A percentile compares a stretch with the other conserved stretches of the same genome.
Conservation (phyloP, 768 basidiomycete species). For the Cystofilobasidium bisporidii region DNA sequence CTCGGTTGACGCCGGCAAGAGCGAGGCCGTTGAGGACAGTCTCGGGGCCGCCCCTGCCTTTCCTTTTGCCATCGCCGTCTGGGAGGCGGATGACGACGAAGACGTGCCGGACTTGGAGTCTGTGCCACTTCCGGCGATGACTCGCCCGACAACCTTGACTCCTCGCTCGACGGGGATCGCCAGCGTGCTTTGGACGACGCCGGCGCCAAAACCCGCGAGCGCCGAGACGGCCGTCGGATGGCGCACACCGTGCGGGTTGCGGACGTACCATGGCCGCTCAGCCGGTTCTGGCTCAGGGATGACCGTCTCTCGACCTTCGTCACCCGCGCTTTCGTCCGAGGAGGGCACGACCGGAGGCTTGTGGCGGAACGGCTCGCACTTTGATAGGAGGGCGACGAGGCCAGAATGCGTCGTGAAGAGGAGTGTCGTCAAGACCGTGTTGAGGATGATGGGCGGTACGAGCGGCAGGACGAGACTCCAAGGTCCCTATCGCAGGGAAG, state of each 20-base stretch:
- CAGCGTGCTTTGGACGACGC: constrained; percentile 18
- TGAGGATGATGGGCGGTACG: constrained; percentile 24
- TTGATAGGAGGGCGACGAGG: constrained; percentile 3
- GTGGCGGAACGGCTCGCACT: constrained; percentile 6
- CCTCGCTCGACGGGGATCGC: constrained; percentile 14
- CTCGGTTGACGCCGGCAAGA: too few species aligned
- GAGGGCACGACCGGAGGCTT: background rate
- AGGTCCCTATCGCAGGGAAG: background rate
- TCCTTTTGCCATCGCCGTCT: too few species aligned
- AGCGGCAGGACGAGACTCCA: constrained; percentile 23
- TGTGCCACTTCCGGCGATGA: constrained; percentile 23
- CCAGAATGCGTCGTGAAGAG: constrained; percentile 23
- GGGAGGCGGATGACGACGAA: too few species aligned
- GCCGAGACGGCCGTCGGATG: constrained; percentile 18
- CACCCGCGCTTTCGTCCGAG: too few species aligned
- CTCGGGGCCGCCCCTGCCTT: too few species aligned
- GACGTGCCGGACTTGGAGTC: too few species aligned
- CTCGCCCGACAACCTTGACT: constrained; percentile 14
- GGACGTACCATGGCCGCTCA: too few species aligned
- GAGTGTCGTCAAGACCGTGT: constrained; percentile 25
- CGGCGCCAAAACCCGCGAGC: constrained; percentile 24
- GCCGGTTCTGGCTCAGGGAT: too few species aligned
- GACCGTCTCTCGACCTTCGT: too few species aligned
- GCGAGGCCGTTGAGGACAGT: too few species aligned
- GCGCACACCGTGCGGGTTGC: background rate